Evolutionary conservation across 2,329 filamentous ascomycete species (phyloP).

Genomic region (Pseudocercospora fuligena): DNA sequence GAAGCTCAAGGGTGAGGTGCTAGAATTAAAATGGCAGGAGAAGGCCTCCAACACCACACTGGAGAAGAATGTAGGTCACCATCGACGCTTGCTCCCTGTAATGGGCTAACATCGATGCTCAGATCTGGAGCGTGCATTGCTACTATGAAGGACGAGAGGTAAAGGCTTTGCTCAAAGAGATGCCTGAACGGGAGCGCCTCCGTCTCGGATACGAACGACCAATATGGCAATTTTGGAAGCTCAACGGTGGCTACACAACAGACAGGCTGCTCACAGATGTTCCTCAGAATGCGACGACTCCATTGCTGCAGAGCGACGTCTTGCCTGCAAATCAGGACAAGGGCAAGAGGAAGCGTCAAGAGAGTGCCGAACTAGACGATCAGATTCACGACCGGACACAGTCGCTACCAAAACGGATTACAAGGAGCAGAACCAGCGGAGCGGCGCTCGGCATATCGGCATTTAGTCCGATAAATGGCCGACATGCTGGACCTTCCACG

Average conservation of each 20-base stretch:
- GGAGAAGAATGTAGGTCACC: too few relatives aligned
- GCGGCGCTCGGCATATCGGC: too few relatives aligned
- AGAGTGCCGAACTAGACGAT: background rate
- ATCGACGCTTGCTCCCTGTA: too few relatives aligned
- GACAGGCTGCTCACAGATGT: background rate
- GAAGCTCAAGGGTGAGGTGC: too few relatives aligned
- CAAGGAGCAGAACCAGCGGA: background rate
- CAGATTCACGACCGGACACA: background rate
- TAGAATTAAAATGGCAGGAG: too few relatives aligned
- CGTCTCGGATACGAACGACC: background rate
- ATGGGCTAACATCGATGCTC: too few relatives aligned
- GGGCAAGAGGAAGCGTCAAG: constrained; percentile 1
- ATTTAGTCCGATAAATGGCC: too few relatives aligned
- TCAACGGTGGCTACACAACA: constrained; percentile 18
- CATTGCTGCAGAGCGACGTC: constrained; percentile 5
- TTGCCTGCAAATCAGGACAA: too few relatives aligned
- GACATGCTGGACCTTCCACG: too few relatives aligned
- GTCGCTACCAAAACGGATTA: background rate
- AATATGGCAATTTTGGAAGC: constrained; percentile 16
- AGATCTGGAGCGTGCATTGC: constrained; percentile 14
- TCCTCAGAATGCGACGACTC: background rate
- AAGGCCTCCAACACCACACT: too few relatives aligned
- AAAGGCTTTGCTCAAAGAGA: constrained; percentile 9
- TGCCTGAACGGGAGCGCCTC: constrained; percentile 1
- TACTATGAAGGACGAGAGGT: constrained; percentile 6